Conservation (phyloP, 305 asterid genomes). For the Fraxinus ornus region DNA sequence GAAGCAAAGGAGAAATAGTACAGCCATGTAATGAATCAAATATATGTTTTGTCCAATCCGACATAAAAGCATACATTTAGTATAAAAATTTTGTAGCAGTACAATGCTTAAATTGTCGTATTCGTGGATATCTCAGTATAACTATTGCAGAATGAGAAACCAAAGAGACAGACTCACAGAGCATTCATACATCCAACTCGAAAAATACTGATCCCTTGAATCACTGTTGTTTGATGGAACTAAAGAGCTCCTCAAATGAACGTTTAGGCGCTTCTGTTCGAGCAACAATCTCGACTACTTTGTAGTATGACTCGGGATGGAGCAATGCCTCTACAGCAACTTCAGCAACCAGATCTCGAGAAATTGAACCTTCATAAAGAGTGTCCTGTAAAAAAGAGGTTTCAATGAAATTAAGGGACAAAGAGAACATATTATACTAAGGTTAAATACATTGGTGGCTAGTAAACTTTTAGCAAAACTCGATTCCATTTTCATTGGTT, state of each 20-base stretch:
- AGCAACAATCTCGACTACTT: constrained; percentile 90
- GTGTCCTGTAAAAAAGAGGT: constrained; percentile 56
- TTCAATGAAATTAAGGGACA: background rate
- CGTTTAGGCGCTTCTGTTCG: constrained; percentile 70
- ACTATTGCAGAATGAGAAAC: background rate
- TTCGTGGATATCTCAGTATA: background rate
- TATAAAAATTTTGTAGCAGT: background rate
- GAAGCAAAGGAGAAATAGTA: background rate
- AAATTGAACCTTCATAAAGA: constrained; percentile 75
- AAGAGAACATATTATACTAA: background rate
- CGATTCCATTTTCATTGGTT: background rate
- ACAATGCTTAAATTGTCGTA: background rate
- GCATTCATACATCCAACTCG: background rate
- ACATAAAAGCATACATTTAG: background rate
- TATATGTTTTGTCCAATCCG: background rate
- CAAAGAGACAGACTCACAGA: background rate
- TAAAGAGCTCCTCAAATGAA: constrained; percentile 69
- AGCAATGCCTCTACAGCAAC: constrained; percentile 88
- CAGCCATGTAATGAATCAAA: background rate
- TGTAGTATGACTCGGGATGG: constrained; percentile 65
- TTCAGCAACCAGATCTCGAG: constrained; percentile 92
- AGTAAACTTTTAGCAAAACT: background rate
- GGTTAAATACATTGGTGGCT: background rate
- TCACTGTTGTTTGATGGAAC: constrained; percentile 65
- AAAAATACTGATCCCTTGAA: background rate